These are phyloP conservation scores for Limonomyces culmigenus DNA, from an alignment of 1,284 basidiomycete genomes.

Conservation along the genomic window DNA sequence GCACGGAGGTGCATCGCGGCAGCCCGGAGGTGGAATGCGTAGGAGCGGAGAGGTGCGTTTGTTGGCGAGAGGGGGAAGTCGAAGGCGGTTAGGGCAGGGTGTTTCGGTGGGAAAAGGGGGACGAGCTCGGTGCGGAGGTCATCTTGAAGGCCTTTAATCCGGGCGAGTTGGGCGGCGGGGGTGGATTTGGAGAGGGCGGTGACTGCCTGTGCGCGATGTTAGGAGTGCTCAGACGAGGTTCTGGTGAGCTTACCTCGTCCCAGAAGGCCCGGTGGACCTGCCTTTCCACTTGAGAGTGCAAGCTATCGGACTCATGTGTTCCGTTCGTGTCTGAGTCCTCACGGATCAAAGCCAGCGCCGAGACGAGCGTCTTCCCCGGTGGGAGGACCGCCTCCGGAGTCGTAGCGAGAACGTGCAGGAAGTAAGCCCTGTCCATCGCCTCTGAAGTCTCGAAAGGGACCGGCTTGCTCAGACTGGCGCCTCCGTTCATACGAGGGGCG, in stretches of 20 bases:
- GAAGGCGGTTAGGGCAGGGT: conserved; percentile 29
- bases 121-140: conserved; percentile 32
- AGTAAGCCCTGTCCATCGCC: no score
- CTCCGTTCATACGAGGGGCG: no score
- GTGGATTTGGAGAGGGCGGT: conserved; percentile 24
- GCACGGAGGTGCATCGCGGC: conserved; percentile 28
- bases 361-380: conserved; percentile 49
- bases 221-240: conserved; percentile 2
- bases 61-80: conserved; percentile 45
- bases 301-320: conserved; percentile 10
- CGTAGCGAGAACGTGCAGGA: conserved; percentile 45
- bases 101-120: conserved; percentile 33
- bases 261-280: conserved; percentile 49
- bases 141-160: conserved; percentile 32
- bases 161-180: conserved; percentile 26
- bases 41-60: conserved; percentile 42
- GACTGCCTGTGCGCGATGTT: conserved; percentile 16
- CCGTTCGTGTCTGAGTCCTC: conserved; percentile 17
- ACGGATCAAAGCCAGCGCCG: no score
- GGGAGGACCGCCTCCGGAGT: conserved; percentile 40
- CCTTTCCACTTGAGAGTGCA: conserved; percentile 30
- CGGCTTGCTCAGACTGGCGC: no score
- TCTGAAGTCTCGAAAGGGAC: no score
- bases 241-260: conserved; percentile 34
- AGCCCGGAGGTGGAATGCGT: conserved; percentile 30